Percentiles rank a stretch among this genome's conserved stretches.
Evolutionary conservation across 225 moss, liverwort and hornwort genomes (phyloP).

Genomic region (Rhytidiadelphus loreus): DNA sequence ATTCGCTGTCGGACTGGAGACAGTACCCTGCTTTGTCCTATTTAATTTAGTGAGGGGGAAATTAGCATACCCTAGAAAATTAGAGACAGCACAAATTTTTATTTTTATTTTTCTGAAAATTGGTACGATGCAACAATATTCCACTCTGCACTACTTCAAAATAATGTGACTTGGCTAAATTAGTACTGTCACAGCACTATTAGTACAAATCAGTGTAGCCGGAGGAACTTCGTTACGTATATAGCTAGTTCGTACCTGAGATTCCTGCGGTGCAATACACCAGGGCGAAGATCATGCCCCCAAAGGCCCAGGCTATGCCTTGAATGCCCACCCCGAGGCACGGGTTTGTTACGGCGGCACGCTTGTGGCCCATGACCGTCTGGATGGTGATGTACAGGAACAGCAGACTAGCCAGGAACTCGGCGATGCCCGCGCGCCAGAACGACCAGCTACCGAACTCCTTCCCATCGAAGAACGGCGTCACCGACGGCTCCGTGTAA

Average conservation of each 20-base stretch:
- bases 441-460: constrained; percentile 18
- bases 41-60: neutral
- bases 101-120: neutral
- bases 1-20: neutral
- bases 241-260: neutral
- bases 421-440: constrained; percentile 28
- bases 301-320: constrained; percentile 35
- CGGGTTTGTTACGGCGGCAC: neutral
- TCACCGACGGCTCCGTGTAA: constrained; percentile 6
- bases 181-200: neutral
- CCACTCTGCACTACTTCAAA: neutral
- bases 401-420: constrained; percentile 17
- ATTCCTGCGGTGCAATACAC: constrained; percentile 38
- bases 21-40: neutral
- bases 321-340: constrained; percentile 17
- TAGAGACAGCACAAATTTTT: neutral
- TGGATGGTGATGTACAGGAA: constrained; percentile 22
- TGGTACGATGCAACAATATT: neutral
- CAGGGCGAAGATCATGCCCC: constrained; percentile 30
- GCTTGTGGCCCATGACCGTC: constrained; percentile 8
- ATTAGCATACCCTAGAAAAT: neutral
- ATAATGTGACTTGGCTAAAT: neutral
- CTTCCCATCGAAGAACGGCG: neutral
- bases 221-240: neutral
- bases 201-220: too few relatives aligned